Percentiles rank a stretch among this genome's conserved stretches.
These are phyloP conservation scores for Dianthus caryophyllus DNA, from an alignment of 148 eudicot genomes.

Conservation along the genomic window DNA sequence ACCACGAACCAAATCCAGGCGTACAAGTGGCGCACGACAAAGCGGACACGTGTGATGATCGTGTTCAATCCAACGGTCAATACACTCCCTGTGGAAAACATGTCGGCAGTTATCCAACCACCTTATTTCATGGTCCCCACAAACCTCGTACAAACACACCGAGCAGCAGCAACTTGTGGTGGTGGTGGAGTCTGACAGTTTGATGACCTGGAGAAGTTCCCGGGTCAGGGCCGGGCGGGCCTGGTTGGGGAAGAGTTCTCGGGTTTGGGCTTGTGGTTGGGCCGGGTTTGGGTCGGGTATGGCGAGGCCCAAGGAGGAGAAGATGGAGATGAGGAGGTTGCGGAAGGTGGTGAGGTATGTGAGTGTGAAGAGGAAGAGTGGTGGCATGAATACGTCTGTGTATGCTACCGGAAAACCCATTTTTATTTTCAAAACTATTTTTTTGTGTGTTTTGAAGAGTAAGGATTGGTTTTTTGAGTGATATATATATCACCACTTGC, in stretches of 20 bases:
- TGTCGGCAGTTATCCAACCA: slow-evolving; percentile 40
- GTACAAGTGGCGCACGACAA: slow-evolving; percentile 36
- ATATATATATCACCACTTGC: too few species aligned
- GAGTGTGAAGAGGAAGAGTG: slow-evolving; percentile 31
- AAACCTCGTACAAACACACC: slow-evolving; percentile 37
- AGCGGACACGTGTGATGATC: slow-evolving; percentile 47
- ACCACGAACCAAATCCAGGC: slow-evolving; percentile 14
- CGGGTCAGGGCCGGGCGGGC: slow-evolving; percentile 22
- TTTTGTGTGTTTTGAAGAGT: not conserved
- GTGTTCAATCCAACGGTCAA: slow-evolving; percentile 55
- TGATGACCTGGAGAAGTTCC: slow-evolving; percentile 23
- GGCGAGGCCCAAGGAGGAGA: slow-evolving; percentile 18
- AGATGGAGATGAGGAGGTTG: slow-evolving; percentile 21
- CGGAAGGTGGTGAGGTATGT: slow-evolving; percentile 18
- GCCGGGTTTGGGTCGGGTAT: slow-evolving; percentile 11
- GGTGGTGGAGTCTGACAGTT: slow-evolving; percentile 10
- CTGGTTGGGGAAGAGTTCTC: not conserved
- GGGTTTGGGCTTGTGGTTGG: not conserved
- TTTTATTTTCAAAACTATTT: not conserved
- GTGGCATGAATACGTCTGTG: slow-evolving; percentile 31
- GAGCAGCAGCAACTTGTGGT: slow-evolving; percentile 19
- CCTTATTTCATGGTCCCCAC: slow-evolving; percentile 29
- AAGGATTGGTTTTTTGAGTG: not conserved
- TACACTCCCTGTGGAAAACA: slow-evolving; percentile 36
- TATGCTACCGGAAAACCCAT: slow-evolving; percentile 37